These are phyloP conservation scores for Phyllostachys edulis DNA, from an alignment of 176 grass and related monocot genomes.

Conservation along the genomic window DNA sequence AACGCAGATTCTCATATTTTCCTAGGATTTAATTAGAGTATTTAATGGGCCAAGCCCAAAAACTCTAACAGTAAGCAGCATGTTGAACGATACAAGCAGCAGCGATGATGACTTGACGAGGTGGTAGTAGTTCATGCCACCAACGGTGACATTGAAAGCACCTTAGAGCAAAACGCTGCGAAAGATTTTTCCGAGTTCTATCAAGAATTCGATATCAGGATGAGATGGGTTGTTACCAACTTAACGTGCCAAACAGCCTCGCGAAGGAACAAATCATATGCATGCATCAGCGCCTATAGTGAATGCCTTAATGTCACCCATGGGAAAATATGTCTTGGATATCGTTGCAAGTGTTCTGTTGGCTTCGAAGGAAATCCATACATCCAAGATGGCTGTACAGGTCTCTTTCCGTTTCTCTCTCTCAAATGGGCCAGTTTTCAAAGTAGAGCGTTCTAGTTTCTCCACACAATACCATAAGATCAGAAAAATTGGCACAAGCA, in stretches of 20 bases:
- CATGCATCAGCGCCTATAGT: too few relatives aligned
- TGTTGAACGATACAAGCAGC: neutral
- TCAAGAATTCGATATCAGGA: neutral
- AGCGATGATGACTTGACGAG: neutral
- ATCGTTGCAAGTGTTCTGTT: slow-evolving; percentile 37
- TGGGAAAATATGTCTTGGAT: neutral
- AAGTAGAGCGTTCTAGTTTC: too few relatives aligned
- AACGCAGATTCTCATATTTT: too few relatives aligned
- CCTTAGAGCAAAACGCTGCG: fast-evolving
- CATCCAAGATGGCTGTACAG: slow-evolving; percentile 26
- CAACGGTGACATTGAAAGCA: fast-evolving
- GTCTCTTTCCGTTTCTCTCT: slow-evolving; percentile 18
- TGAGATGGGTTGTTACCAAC: slow-evolving; percentile 15
- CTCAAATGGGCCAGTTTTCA: too few relatives aligned
- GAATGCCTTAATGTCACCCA: neutral
- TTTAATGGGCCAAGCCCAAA: too few relatives aligned
- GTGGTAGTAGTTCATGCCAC: neutral
- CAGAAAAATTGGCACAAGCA: too few relatives aligned
- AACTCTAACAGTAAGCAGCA: neutral
- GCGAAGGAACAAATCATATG: neutral
- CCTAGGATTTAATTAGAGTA: too few relatives aligned
- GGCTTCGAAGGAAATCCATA: slow-evolving; percentile 51
- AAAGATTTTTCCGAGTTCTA: neutral
- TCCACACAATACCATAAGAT: too few relatives aligned
- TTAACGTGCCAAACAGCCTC: neutral